Evolutionary conservation across 2,329 filamentous ascomycete genomes (phyloP), one percentile per base, ranked within the genome.

Genomic region (Neocatenulostroma microsporum): DNA sequence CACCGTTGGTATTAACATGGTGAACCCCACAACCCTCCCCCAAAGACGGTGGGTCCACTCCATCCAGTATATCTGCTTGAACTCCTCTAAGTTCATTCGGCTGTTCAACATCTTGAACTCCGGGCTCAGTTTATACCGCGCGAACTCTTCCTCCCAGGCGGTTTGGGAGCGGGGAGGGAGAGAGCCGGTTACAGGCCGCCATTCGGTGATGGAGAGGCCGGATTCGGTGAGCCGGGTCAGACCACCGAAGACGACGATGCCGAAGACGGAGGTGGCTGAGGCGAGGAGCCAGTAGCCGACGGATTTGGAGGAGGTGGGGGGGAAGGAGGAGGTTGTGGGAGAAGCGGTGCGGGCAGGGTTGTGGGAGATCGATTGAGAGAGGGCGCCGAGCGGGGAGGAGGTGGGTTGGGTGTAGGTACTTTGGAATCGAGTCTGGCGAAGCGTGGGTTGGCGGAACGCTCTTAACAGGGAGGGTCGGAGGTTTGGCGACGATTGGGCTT

Each of bases 11-110:
- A 95, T 57, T 31, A 94, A 78, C 62, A 96, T 95, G 34, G 85
- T 82, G 45, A 96, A 63, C 41, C 91, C 91, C 40, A 98, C 84
- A 51, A 94, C 72, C 47, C 91, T 81, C 30, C 91, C 91, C 88
- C 91, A 96, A 37, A 95, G 73, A 20, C 91, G 78, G 63, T 98
- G 91, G 28, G 81, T 79, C 91, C 91, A 98, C 70, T 98, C 91
- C 91, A 96, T 96, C 62, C 83, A 98, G 73, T 96, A 98, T 49
- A 98, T 98, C 60, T 91, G 82, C 64, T 96, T 95, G 69, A 96
- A 98, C 60, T 98, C 91, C 40, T 80, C 74, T 39, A 98, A 71
- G 21, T 76, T 82, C 91, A 98, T 98, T 60, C 85, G 77, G 21
- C 88, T 82, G 66, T 98, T 98, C 50, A 98, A 73, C 44, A 87